These are phyloP conservation scores for Talaromyces sp. DNA, from an alignment of 2,329 filamentous ascomycete species.

Conservation along the genomic window DNA sequence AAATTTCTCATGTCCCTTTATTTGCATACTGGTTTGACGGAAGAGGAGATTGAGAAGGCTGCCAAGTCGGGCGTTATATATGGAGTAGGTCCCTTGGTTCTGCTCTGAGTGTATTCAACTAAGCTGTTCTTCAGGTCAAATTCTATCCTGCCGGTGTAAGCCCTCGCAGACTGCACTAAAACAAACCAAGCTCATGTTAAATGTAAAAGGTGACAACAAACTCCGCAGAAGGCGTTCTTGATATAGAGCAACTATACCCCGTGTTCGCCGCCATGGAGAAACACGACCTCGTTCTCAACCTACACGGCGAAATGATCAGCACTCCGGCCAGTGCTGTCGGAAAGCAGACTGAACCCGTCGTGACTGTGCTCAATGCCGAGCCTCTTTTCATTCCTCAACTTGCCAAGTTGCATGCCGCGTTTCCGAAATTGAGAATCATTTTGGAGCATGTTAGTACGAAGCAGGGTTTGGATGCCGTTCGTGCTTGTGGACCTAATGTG, in stretches of 20 bases:
- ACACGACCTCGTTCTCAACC: conserved; percentile 77
- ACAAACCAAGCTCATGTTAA: neutral
- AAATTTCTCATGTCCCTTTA: conserved; percentile 73
- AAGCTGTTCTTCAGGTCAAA: conserved; percentile 52
- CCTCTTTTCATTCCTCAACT: conserved; percentile 78
- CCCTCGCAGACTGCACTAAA: neutral
- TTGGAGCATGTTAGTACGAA: conserved; percentile 86
- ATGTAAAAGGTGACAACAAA: conserved; percentile 50
- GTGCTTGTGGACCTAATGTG: conserved; percentile 68
- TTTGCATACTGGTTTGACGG: conserved; percentile 61
- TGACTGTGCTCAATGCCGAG: conserved; percentile 66
- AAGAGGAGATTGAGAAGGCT: conserved; percentile 68
- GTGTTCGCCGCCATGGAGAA: conserved; percentile 89
- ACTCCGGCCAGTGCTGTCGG: conserved; percentile 32
- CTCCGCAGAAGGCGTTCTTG: conserved; percentile 49
- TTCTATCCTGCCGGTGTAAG: conserved; percentile 40
- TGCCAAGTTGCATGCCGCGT: conserved; percentile 66
- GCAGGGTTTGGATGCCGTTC: conserved; percentile 74
- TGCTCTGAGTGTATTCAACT: neutral
- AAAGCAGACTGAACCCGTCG: conserved; percentile 28
- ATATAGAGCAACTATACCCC: conserved; percentile 45
- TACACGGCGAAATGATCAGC: conserved; percentile 76
- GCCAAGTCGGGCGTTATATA: conserved; percentile 64
- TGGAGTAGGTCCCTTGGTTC: conserved; percentile 50
- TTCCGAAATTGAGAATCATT: conserved; percentile 59